Evolutionary conservation across 1,139 yeast genomes (phyloP).

Genomic region (Hemisphaericaspora subhashii): DNA sequence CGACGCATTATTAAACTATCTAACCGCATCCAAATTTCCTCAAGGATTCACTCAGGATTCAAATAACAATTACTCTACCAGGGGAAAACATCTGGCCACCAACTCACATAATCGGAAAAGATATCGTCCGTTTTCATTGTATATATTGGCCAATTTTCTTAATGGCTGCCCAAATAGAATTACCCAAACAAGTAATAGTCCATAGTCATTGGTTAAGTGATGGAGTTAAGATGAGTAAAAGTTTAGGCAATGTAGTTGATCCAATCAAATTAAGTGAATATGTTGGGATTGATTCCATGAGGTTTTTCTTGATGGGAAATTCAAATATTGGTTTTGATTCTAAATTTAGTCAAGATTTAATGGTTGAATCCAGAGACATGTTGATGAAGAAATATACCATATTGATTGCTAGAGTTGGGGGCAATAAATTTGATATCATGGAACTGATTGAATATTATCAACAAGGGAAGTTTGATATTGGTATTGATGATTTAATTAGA

Average conservation of each 20-base stretch:
- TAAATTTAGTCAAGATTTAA: constrained; percentile 65
- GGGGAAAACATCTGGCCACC: constrained; percentile 52
- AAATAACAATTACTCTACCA: constrained; percentile 12
- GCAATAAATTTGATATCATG: constrained; percentile 62
- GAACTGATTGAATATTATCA: constrained; percentile 35
- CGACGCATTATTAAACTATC: constrained; percentile 86
- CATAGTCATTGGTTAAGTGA: constrained; percentile 95
- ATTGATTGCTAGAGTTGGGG: constrained; percentile 70
- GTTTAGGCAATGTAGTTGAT: constrained; percentile 93
- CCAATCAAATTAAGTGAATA: constrained; percentile 62
- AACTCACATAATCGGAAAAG: constrained; percentile 88
- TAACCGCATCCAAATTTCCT: constrained; percentile 75
- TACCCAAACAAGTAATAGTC: constrained; percentile 76
- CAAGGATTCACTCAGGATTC: constrained; percentile 13
- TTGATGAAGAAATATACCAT: constrained; percentile 85
- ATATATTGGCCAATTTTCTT: constrained; percentile 94
- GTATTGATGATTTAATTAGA: constrained; percentile 25
- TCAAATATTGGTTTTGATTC: constrained; percentile 77
- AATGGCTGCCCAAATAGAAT: constrained; percentile 71
- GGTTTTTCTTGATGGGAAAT: constrained; percentile 76
- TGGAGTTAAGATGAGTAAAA: constrained; percentile 91
- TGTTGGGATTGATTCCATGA: constrained; percentile 71
- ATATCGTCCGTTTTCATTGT: constrained; percentile 83
- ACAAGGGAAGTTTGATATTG: constrained; percentile 22
- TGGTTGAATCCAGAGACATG: constrained; percentile 58